Evolutionary conservation across 768 basidiomycete species (phyloP).

Genomic region (Favolaschia claudopus): DNA sequence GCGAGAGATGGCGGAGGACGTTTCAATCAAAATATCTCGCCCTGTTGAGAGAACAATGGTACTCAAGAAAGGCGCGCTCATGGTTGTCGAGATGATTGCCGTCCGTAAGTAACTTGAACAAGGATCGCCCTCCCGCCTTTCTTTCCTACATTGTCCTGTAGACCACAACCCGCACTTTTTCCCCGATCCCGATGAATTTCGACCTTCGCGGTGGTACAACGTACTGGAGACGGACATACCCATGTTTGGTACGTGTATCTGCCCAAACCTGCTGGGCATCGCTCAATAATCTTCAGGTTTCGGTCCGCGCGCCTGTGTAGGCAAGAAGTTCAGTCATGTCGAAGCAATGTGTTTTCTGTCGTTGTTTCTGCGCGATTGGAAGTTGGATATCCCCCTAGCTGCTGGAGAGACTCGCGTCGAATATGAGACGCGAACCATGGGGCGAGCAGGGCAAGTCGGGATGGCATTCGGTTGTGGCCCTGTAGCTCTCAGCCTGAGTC

Average conservation of each 20-base stretch:
- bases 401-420: not conserved
- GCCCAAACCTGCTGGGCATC: not conserved
- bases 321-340: conserved; percentile 2
- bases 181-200: not conserved
- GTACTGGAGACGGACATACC: not conserved
- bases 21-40: not conserved
- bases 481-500: not conserved
- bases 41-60: not conserved
- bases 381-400: not conserved
- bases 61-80: not conserved
- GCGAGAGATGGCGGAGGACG: not conserved
- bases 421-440: conserved; percentile 10
- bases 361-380: conserved; percentile 10
- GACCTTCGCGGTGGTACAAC: not conserved
- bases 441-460: not conserved
- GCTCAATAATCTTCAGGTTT: not conserved
- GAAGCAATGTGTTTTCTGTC: conserved; percentile 8
- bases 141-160: not conserved
- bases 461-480: not conserved
- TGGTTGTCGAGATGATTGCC: not conserved
- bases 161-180: conserved; percentile 2
- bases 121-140: not conserved
- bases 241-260: not conserved
- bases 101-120: not conserved
- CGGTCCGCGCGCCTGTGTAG: conserved; percentile 11